Evolutionary conservation across 768 basidiomycete species (phyloP).

Genomic region (Artomyces pyxidatus): DNA sequence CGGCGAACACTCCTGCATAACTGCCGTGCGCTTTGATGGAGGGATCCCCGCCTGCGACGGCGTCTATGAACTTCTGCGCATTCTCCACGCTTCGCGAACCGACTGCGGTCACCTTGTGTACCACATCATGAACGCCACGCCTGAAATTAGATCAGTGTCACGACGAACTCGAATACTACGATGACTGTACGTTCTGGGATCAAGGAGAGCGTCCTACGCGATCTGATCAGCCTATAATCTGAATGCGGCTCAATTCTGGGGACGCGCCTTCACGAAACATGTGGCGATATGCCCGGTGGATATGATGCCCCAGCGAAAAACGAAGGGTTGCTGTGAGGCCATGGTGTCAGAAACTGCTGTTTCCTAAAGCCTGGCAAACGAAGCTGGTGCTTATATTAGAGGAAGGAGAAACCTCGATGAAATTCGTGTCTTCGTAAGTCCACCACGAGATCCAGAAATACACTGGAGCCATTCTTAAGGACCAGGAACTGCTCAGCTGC

Average conservation of each 20-base stretch:
- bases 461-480: too few species aligned
- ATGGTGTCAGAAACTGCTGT: too few species aligned
- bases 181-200: slow-evolving; percentile 60
- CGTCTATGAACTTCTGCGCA: slow-evolving; percentile 61
- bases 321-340: slow-evolving; percentile 26
- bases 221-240: neutral
- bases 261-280: slow-evolving; percentile 54
- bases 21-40: slow-evolving; percentile 60
- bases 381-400: too few species aligned
- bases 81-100: slow-evolving; percentile 68
- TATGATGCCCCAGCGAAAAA: slow-evolving; percentile 80
- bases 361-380: too few species aligned
- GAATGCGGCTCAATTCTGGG: neutral
- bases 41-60: slow-evolving; percentile 39
- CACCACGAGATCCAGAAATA: too few species aligned
- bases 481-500: too few species aligned
- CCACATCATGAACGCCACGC: slow-evolving; percentile 57
- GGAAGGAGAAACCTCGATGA: too few species aligned
- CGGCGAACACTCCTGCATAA: slow-evolving; percentile 41
- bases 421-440: too few species aligned
- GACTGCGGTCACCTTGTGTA: slow-evolving; percentile 63
- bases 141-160: slow-evolving; percentile 25
- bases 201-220: slow-evolving; percentile 61
- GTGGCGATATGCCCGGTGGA: slow-evolving; percentile 71
- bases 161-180: neutral